Percentiles rank a stretch among this genome's conserved stretches.
Conservation (phyloP, 305 asterid genomes). For the Euphrasia arctica region DNA sequence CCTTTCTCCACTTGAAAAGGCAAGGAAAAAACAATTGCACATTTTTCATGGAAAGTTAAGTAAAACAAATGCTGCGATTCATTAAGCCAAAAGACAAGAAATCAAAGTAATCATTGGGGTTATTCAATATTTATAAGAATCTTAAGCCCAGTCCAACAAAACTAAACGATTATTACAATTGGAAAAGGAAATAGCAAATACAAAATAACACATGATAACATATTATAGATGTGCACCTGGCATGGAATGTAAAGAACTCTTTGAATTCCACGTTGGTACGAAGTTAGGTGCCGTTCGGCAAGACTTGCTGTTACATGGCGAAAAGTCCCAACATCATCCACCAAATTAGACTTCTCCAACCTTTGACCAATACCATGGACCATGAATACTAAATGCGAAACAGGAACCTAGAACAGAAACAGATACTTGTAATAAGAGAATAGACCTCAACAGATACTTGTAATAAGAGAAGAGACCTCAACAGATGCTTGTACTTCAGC, state of each 20-base stretch:
- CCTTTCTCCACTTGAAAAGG: conserved; percentile 85
- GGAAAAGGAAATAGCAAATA: neutral
- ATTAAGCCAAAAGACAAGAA: conserved; percentile 2
- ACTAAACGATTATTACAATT: neutral
- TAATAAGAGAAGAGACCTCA: too few species aligned
- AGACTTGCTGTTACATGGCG: conserved; percentile 75
- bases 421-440: conserved; percentile 12
- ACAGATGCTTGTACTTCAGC: neutral
- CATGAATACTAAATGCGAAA: conserved; percentile 93
- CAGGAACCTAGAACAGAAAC: conserved; percentile 74
- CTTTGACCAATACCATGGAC: conserved; percentile 99
- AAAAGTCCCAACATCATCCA: conserved; percentile 88
- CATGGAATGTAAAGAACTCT: conserved; percentile 96
- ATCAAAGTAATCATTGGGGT: conserved; percentile 8
- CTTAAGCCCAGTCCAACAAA: conserved; percentile 7
- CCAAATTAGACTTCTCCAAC: conserved; percentile 93
- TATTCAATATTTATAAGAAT: too few species aligned
- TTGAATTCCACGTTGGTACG: conserved; percentile 82
- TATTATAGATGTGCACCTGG: conserved; percentile 48
- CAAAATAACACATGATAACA: conserved; percentile 15
- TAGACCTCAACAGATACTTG: conserved; percentile 11
- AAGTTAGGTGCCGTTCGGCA: conserved; percentile 81
- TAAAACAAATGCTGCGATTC: neutral
- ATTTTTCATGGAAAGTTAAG: too few species aligned
- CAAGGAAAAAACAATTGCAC: conserved; percentile 15